Conservation (phyloP, 352 stramenopile species). For the Phytophthora ramorum region DNA sequence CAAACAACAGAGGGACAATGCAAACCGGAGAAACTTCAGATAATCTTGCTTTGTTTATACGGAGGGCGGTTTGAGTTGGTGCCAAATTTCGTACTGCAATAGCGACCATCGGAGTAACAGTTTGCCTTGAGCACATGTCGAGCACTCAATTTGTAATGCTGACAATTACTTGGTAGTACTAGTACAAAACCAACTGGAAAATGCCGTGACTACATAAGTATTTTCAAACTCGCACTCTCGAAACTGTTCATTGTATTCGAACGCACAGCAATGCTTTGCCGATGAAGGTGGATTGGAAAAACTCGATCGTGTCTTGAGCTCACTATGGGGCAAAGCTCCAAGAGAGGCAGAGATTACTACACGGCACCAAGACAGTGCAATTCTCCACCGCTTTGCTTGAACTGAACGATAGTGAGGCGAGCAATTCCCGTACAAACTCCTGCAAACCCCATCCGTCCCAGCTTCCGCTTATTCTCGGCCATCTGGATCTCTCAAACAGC, state of each 20-base stretch:
- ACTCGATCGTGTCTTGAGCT: conserved; percentile 13
- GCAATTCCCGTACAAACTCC: conserved; percentile 33
- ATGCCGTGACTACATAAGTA: neutral
- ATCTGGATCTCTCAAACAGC: conserved; percentile 32
- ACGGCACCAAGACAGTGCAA: conserved; percentile 29
- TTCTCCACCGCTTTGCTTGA: neutral
- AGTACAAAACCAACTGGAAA: neutral
- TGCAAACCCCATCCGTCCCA: conserved; percentile 30
- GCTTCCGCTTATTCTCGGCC: conserved; percentile 32
- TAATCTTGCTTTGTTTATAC: conserved; percentile 3
- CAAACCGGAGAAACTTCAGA: conserved; percentile 11
- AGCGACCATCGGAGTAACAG: conserved; percentile 11
- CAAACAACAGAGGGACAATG: conserved; percentile 13
- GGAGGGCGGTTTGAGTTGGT: neutral
- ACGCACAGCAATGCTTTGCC: neutral
- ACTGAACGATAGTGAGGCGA: conserved; percentile 8
- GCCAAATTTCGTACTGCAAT: conserved; percentile 7
- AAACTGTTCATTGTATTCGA: neutral
- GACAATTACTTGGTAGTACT: no score
- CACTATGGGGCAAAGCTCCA: conserved; percentile 29
- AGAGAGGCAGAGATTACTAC: conserved; percentile 34
- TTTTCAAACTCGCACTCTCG: neutral
- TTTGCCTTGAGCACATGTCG: conserved; percentile 13
- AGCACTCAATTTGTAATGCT: conserved; percentile 7
- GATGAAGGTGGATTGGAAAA: conserved; percentile 21